Evolutionary conservation across 2,329 filamentous ascomycete genomes (phyloP).

Genomic region (Sarocladiaceae sp.): DNA sequence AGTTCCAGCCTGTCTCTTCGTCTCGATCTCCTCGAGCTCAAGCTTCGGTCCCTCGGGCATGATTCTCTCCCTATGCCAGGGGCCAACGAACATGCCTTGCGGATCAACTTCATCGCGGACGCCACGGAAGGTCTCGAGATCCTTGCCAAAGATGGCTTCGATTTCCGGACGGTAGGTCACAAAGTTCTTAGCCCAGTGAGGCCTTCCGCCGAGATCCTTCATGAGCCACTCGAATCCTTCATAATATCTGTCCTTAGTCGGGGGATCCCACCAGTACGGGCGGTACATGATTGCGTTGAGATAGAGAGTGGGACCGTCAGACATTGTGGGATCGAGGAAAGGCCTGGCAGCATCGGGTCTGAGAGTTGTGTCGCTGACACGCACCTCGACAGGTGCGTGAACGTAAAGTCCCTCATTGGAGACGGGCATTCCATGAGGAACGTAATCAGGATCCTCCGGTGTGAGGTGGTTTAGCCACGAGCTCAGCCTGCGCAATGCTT

Average conservation of each 20-base stretch:
- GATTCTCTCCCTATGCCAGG: slow-evolving; percentile 78
- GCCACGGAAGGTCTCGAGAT: slow-evolving; percentile 61
- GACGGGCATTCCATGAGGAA: slow-evolving; percentile 70
- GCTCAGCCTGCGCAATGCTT: slow-evolving; percentile 76
- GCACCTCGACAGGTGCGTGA: slow-evolving; percentile 90
- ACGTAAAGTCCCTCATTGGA: slow-evolving; percentile 76
- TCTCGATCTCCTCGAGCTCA: slow-evolving; percentile 33
- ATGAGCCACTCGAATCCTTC: slow-evolving; percentile 88
- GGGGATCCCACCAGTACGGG: slow-evolving; percentile 73
- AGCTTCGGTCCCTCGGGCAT: slow-evolving; percentile 32
- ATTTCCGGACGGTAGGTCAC: slow-evolving; percentile 57
- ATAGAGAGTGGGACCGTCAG: slow-evolving; percentile 72
- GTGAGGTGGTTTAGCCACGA: slow-evolving; percentile 72
- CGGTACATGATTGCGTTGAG: slow-evolving; percentile 88
- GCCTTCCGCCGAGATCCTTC: slow-evolving; percentile 75
- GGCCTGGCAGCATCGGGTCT: slow-evolving; percentile 30
- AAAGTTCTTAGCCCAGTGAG: slow-evolving; percentile 96
- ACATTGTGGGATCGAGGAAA: slow-evolving; percentile 65
- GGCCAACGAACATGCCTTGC: slow-evolving; percentile 82
- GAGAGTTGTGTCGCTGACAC: slow-evolving; percentile 66
- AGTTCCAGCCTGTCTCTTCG: slow-evolving; percentile 19
- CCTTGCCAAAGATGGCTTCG: slow-evolving; percentile 62
- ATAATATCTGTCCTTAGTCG: slow-evolving; percentile 74
- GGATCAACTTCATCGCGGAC: slow-evolving; percentile 70
- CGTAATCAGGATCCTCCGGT: slow-evolving; percentile 61